Base-by-base conservation (phyloP, 345 rosid species). In the Physaria fendleri region DNA sequence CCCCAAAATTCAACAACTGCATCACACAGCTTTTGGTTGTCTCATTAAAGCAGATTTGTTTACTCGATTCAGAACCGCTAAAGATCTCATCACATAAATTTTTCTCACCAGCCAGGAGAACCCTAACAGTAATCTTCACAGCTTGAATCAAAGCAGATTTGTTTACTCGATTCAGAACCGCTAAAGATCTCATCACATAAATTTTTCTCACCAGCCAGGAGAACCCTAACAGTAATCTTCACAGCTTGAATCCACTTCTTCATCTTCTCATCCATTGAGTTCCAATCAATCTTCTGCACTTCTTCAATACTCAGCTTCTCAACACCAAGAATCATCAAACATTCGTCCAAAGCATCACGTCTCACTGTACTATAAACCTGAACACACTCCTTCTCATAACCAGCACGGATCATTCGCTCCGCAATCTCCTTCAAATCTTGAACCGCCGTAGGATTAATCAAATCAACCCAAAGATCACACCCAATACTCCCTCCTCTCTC, bases 231-330 rank as follows among this genome's bases (percentile, higher is more conserved):
- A 6, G 77, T 70, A 29, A 87, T 73, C 79, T 93, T 93, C 37
- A 85, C 74, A 17, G 99, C 97, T 63, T 79, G 99, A 33, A 79
- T 73, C 99, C 99, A 93, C 56, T 81, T 89, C 89, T 85, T 93
- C 97, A 93, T 89, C 76, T 89, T 93, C 80, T 93, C 97, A 74
- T 93, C 96, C 96, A 93, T 77, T 41, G 62, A 53, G 35, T 67
- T 87, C 99, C 97, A 89, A 48, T 83, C 97, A 62, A 93, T 85
- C 66, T 72, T 89, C 68, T 89, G 99, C 4, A 93, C 95, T 42
- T 93, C 97, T 71, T 93, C 99, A 10, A 93, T 93, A 53, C 99
- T 87, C 22, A 89, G 69, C 74, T 85, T 93, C 88, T 93, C 97
- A 22, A 85, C 84, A 16, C 92, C 97, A 41, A 93, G 74, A 67